Percentiles rank a stretch among this genome's conserved stretches.
These are phyloP conservation scores for Aureobasidium namibiae DNA, from an alignment of 2,329 filamentous ascomycete species.

Conservation along the genomic window DNA sequence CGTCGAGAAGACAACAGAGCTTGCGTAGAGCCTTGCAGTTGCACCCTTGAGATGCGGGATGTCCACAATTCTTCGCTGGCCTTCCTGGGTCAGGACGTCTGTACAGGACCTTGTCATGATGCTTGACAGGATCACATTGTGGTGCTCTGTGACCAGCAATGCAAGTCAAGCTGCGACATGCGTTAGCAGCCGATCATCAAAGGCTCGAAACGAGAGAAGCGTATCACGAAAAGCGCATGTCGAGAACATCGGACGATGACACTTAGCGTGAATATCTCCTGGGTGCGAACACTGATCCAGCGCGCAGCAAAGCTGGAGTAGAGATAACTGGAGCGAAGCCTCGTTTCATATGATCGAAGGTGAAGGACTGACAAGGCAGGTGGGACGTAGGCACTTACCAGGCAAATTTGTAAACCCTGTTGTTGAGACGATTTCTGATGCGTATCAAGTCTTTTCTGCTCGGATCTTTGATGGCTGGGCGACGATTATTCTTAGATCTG, in stretches of 20 bases:
- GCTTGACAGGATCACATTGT: constrained; percentile 14
- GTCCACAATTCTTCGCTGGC: constrained; percentile 15
- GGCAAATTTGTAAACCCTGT: neutral
- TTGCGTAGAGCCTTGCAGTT: constrained; percentile 13
- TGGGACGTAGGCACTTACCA: neutral
- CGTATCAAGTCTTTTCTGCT: neutral
- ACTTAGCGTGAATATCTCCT: no score
- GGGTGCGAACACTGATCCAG: no score
- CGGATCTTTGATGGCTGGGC: neutral
- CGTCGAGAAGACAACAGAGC: constrained; percentile 9
- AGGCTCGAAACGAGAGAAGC: neutral
- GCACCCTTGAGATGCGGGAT: neutral
- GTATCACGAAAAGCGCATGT: no score
- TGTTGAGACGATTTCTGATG: neutral
- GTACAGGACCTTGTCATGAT: constrained; percentile 14
- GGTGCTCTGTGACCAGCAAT: constrained; percentile 16
- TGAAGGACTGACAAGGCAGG: neutral
- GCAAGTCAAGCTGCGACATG: neutral
- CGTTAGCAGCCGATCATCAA: neutral
- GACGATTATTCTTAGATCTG: neutral
- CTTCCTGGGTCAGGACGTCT: constrained; percentile 14
- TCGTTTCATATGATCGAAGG: neutral
- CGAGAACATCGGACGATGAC: neutral
- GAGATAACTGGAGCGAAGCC: neutral
- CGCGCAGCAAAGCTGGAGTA: neutral